These are phyloP conservation scores for Capsella rubella DNA, from an alignment of 441 rosid genomes.

Conservation along the genomic window DNA sequence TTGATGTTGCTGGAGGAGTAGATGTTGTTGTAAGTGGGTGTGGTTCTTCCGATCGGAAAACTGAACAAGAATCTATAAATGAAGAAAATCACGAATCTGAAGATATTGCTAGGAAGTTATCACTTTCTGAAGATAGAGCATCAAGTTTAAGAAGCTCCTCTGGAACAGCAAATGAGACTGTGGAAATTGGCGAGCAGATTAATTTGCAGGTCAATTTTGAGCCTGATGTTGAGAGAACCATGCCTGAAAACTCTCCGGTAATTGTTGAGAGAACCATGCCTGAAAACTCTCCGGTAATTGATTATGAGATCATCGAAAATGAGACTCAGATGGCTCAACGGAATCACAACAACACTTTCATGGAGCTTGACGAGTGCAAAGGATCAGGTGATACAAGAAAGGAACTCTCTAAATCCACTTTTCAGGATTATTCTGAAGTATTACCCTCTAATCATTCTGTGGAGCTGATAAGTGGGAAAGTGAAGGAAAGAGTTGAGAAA, in stretches of 20 bases:
- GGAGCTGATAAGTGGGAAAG: conserved; percentile 57
- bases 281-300: conserved; percentile 9
- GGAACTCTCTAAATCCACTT: conserved; percentile 48
- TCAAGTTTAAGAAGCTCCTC: conserved; percentile 47
- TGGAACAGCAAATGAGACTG: conserved; percentile 39
- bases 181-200: conserved; percentile 41
- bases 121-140: conserved; percentile 49
- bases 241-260: conserved; percentile 19
- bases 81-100: conserved; percentile 28
- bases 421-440: conserved; percentile 24
- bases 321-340: conserved; percentile 12
- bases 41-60: conserved; percentile 11
- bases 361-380: conserved; percentile 34
- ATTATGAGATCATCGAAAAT: conserved; percentile 15
- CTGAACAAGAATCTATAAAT: conserved; percentile 29
- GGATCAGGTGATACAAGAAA: conserved; percentile 45
- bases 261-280: conserved; percentile 13
- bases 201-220: conserved; percentile 49
- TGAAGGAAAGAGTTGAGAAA: conserved; percentile 63
- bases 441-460: conserved; percentile 24
- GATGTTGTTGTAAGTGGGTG: conserved; percentile 21
- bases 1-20: conserved; percentile 15
- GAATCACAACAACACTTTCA: conserved; percentile 25
- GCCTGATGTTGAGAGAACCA: conserved; percentile 36
- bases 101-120: conserved; percentile 33